Percentiles rank a stretch among this genome's conserved stretches.
Conservation (phyloP, 2,329 filamentous ascomycete genomes). For the Curvularia sp. region DNA sequence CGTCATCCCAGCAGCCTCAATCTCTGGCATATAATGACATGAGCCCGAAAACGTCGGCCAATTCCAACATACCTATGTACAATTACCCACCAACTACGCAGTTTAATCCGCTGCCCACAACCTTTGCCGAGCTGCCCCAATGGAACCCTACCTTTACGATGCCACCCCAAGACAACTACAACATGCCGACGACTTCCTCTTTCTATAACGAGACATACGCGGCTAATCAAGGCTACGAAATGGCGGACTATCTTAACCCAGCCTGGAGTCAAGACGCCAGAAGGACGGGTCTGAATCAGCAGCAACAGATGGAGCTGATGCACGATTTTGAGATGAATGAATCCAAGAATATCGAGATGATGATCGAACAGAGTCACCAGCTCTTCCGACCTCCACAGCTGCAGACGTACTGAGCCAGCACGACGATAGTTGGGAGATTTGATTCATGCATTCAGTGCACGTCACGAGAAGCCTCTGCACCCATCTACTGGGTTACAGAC, state of each 20-base stretch:
- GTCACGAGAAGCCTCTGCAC: background rate
- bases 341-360: constrained; percentile 50
- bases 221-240: constrained; percentile 46
- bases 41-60: constrained; percentile 42
- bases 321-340: constrained; percentile 71
- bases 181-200: constrained; percentile 34
- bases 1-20: constrained; percentile 36
- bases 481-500: background rate
- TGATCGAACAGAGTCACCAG: constrained; percentile 53
- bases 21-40: constrained; percentile 38
- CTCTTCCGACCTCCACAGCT: constrained; percentile 44
- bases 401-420: constrained; percentile 36
- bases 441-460: background rate
- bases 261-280: constrained; percentile 62
- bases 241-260: constrained; percentile 58
- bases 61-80: constrained; percentile 40
- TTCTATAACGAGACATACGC: constrained; percentile 48
- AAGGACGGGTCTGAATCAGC: constrained; percentile 68
- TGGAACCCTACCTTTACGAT: constrained; percentile 50
- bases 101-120: constrained; percentile 46
- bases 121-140: constrained; percentile 47
- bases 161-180: constrained; percentile 41
- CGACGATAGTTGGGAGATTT: background rate
- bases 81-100: constrained; percentile 39
- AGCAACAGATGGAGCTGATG: constrained; percentile 86